Conservation (phyloP, 768 basidiomycete species). For the Psilocybe tampanensis region DNA sequence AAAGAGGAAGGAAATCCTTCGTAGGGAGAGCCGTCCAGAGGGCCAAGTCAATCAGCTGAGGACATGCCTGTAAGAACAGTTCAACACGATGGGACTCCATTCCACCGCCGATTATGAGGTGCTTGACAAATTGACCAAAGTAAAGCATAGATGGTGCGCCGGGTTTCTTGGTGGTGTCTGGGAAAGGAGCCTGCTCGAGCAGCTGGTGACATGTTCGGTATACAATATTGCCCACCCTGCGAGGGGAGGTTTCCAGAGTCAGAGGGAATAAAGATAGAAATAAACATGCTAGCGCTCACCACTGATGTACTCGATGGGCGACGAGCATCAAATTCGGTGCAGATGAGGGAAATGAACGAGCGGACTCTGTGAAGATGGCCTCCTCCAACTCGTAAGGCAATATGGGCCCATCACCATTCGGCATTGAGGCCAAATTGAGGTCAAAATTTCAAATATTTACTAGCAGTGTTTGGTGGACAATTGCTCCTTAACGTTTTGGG, state of each 20-base stretch:
- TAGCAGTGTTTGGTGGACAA: no score
- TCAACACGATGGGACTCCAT: neutral
- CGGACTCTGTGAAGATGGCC: neutral
- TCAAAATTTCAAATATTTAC: no score
- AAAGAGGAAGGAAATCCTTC: neutral
- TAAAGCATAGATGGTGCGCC: neutral
- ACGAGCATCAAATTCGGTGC: slow-evolving; percentile 12
- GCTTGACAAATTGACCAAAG: slow-evolving; percentile 8
- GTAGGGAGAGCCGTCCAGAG: slow-evolving; percentile 2
- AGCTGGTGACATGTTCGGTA: slow-evolving; percentile 6
- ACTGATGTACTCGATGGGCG: slow-evolving; percentile 11
- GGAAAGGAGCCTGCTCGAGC: neutral
- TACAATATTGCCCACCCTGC: neutral
- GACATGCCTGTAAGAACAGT: slow-evolving; percentile 8
- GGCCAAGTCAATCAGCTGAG: slow-evolving; percentile 10
- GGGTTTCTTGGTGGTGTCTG: neutral
- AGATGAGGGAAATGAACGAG: neutral
- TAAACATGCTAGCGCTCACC: neutral
- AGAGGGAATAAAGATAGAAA: neutral
- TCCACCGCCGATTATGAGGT: slow-evolving; percentile 15
- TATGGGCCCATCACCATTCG: no score
- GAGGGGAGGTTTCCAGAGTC: slow-evolving; percentile 9
- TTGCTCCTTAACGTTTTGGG: no score
- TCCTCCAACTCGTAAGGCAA: neutral
- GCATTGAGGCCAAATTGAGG: no score